phyloP scores from a whole-genome alignment of 306 rosid species.

The Quillaja saponaria region DNA sequence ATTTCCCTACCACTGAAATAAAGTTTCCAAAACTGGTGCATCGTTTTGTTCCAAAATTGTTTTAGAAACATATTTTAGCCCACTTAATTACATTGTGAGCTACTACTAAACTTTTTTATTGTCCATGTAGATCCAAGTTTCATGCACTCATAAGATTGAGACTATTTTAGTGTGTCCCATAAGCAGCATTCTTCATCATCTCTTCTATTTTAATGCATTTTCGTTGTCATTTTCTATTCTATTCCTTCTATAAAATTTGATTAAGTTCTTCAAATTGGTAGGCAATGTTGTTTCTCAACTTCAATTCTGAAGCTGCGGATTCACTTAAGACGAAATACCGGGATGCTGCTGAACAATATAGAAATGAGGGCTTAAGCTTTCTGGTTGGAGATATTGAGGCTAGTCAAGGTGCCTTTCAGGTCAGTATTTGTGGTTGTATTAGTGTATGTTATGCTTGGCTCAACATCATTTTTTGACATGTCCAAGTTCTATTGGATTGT shows the following conservation, averaged over 20 bases:
- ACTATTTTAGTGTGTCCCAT: neutral
- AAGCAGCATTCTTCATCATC: neutral
- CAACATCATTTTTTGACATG: conserved; percentile 21
- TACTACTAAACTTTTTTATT: too few relatives aligned
- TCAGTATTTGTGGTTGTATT: conserved; percentile 30
- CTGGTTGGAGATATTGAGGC: conserved; percentile 71
- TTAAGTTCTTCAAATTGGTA: conserved; percentile 33
- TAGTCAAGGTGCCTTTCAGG: conserved; percentile 87
- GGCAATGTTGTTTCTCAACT: conserved; percentile 93
- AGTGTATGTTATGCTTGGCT: conserved; percentile 1
- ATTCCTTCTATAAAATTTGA: conserved; percentile 4
- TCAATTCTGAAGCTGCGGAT: conserved; percentile 56
- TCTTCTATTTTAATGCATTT: neutral
- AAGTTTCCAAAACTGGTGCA: too few relatives aligned
- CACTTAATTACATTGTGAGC: too few relatives aligned
- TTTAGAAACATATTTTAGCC: too few relatives aligned
- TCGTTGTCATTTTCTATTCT: neutral
- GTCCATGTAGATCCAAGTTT: too few relatives aligned
- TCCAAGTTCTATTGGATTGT: conserved; percentile 24
- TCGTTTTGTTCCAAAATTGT: too few relatives aligned
- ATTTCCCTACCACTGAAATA: neutral
- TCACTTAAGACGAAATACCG: conserved; percentile 64
- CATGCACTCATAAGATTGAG: neutral
- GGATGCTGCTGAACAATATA: conserved; percentile 73
- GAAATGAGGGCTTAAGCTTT: conserved; percentile 65